Percentiles rank a stretch among this genome's conserved stretches.
Conservation (phyloP, 495 filamentous ascomycete genomes). For the Neurospora terricola region DNA sequence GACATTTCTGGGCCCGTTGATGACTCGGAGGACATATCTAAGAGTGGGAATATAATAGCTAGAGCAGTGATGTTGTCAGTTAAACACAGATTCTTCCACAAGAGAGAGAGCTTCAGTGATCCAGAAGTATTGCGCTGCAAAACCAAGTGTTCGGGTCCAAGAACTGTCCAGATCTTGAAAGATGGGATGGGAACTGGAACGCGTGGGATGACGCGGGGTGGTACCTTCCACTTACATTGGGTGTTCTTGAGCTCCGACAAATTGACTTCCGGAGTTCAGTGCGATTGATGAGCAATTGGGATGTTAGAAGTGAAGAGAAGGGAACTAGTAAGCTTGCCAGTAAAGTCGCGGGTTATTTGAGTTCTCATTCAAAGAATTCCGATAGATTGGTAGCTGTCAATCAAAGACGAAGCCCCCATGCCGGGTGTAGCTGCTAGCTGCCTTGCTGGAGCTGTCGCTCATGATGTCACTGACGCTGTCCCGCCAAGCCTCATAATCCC, state of each 20-base stretch:
- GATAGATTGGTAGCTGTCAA: background rate
- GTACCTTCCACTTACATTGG: background rate
- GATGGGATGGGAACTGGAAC: background rate
- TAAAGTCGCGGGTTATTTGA: background rate
- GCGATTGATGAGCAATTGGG: background rate
- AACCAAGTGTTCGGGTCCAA: background rate
- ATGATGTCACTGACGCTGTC: constrained; percentile 8
- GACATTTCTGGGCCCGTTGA: constrained; percentile 27
- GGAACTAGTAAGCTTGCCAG: background rate
- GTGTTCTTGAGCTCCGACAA: background rate
- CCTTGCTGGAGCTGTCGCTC: background rate
- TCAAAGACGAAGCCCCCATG: background rate
- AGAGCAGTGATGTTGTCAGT: background rate
- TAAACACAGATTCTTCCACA: background rate
- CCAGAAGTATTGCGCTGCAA: background rate
- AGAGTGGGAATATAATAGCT: background rate
- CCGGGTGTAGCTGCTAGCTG: background rate
- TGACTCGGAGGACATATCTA: constrained; percentile 1
- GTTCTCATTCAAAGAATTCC: background rate
- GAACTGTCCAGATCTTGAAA: background rate
- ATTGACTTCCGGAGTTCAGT: background rate
- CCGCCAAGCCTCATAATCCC: background rate
- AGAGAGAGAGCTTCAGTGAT: no score
- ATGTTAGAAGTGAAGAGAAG: background rate
- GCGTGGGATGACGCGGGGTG: background rate